Base-by-base conservation (phyloP, 2,329 filamentous ascomycete species). In the Colletotrichum tabaci region DNA sequence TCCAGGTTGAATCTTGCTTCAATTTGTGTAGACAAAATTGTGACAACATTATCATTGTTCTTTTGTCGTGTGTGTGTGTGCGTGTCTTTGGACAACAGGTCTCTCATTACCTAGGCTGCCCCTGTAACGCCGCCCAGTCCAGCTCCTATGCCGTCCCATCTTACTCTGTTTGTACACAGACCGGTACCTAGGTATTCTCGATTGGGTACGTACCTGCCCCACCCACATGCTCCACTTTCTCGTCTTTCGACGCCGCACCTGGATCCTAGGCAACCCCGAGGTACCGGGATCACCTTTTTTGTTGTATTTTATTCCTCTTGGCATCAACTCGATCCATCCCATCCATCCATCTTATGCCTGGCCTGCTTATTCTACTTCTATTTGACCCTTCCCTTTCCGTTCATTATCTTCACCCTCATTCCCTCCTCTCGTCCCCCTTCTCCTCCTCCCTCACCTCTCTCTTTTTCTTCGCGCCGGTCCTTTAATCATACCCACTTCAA, bases 231-330 rank as follows among this genome's bases (percentile, higher is more conserved):
- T 35, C 30, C 30, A 35, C 30, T 35, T 35, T 9, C 8, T 9
- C 30, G 30, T 35, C 1, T 35, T 35, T 49, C n/a, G 50, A 44
- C 35, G 26, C 50, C 23, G 61, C 42, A 55, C 50, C 38, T 44
- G 9, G 13, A 12, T 21, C 49, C 67, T 65, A 64, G 60, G 53
- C 55, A 40, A 21, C 57, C 69, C 65, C 58, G 53, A 72, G 58
- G 53, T 68, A 61, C 69, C 42, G 69, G 69, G 65, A 55, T 64
- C 60, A 42, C 58, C 49, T 53, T 53, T 55, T 35, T 35, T 35
- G 30, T 35, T 35, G 30, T 35, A 35, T 35, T 70, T 64, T 58
- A 67, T 55, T 53, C 44, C 68, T 68, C 65, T 40, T 38, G 50
- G 52, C 26, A 21, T 38, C 47, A 49, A 30, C 60, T 38, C 56